Evolutionary conservation across 1,139 yeast species (phyloP).

Genomic region (Sugiyamaella novakii): DNA sequence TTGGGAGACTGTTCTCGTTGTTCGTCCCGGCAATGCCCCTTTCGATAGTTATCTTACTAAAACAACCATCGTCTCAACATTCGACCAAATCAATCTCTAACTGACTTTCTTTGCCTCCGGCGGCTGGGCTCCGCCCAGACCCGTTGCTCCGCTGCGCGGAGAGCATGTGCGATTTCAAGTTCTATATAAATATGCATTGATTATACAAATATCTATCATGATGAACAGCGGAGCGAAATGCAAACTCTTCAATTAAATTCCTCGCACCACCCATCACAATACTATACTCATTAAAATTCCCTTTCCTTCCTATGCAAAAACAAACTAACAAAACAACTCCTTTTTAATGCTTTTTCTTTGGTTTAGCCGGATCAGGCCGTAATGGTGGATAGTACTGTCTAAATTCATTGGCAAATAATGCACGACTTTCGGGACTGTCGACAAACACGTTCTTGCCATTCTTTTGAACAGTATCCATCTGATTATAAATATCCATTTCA

Average conservation of each 20-base stretch:
- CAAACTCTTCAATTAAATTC: no score
- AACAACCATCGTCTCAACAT: conserved; percentile 11
- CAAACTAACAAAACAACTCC: no score
- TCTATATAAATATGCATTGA: conserved; percentile 13
- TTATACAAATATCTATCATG: conserved; percentile 14
- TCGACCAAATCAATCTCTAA: conserved; percentile 7
- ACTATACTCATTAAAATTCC: no score
- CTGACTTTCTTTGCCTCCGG: neutral
- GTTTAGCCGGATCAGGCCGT: conserved; percentile 26
- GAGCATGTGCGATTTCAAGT: no score
- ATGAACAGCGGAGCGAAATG: no score
- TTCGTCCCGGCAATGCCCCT: conserved; percentile 75
- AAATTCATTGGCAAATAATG: conserved; percentile 24
- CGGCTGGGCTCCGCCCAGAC: no score
- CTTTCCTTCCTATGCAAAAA: neutral
- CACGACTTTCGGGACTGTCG: conserved; percentile 19
- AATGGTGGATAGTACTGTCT: conserved; percentile 25
- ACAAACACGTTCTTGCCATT: conserved; percentile 16
- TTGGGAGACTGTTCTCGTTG: conserved; percentile 58
- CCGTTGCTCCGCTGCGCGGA: neutral
- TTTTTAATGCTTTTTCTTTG: neutral
- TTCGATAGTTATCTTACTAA: conserved; percentile 34
- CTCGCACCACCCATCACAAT: no score
- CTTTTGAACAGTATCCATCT: conserved; percentile 16
- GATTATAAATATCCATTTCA: conserved; percentile 32